Evolutionary conservation across 768 basidiomycete species (phyloP).

Genomic region (Termitomyces sp.): DNA sequence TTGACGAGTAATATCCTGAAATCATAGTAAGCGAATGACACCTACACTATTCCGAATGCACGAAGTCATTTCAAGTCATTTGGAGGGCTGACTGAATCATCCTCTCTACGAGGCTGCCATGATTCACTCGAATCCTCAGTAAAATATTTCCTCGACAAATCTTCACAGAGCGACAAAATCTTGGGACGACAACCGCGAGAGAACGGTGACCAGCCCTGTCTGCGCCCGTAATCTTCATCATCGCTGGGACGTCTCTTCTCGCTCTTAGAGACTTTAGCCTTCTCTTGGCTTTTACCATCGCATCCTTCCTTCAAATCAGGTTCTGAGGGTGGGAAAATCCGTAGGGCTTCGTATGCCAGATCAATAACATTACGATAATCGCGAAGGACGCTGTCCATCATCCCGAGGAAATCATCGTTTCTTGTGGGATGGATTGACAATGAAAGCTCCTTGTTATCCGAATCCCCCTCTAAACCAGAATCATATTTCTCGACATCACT

Average conservation of each 20-base stretch:
- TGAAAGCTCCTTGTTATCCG: neutral
- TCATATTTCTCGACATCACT: neutral
- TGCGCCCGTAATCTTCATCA: neutral
- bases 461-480: neutral
- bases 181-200: neutral
- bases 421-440: neutral
- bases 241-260: neutral
- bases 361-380: neutral
- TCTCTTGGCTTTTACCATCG: neutral
- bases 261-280: neutral
- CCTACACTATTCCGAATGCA: neutral
- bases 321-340: neutral
- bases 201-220: neutral
- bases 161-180: neutral
- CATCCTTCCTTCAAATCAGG: neutral
- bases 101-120: neutral
- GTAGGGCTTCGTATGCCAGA: neutral
- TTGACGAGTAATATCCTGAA: neutral
- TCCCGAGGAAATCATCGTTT: neutral
- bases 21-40: neutral
- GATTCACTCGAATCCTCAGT: neutral
- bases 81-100: neutral
- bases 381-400: neutral
- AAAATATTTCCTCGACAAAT: neutral
- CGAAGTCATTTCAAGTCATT: neutral